Evolutionary conservation across 2,329 filamentous ascomycete species (phyloP), one percentile per base, ranked within the genome.

Genomic region (Diaporthe citrichinensis): DNA sequence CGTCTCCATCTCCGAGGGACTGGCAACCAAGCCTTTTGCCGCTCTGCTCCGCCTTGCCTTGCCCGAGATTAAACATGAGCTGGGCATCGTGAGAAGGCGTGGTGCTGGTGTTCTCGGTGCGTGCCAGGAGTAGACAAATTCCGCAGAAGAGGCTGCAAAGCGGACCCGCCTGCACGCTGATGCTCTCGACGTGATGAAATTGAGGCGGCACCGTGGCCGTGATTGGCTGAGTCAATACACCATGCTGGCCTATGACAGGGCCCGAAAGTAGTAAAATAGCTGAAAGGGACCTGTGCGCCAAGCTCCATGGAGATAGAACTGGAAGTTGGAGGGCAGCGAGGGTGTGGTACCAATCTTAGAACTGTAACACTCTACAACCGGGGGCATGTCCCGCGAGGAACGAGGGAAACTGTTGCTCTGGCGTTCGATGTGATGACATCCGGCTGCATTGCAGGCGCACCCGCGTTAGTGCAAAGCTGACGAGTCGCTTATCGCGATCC

Each of bases 401-500:
- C 44, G 58, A 62, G 49, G 72, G 59, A 68, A 34, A 67, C 65
- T 61, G 69, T 55, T 71, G 46, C 58, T 72, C 65, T 69, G 46
- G 49, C 65, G 46, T 53, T 41, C 61, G 53, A 67, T 72, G 75
- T 76, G 75, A 76, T 71, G 73, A 58, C 69, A 58, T 75, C 73
- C 62, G 75, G 73, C 69, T 75, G 75, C 75, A 75, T 74, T 72
- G 73, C 67, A 71, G 73, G 68, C 73, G 61, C 73, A 76, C 75
- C 62, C 73, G 73, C 73, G 73, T 75, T 73, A 76, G 73, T 62
- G 68, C 61, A 68, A 53, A 55, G 41, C 71, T 53, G 68, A 69
- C 73, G 58, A 76, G 73, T 73, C 73, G 68, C 75, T 75, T 76
- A 76, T 76, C 75, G 75, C 75, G 72, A 74, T 76, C 55, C 72